Base-by-base conservation (phyloP, 192 early-diverging fungal species). In the Coemansia sp. region DNA sequence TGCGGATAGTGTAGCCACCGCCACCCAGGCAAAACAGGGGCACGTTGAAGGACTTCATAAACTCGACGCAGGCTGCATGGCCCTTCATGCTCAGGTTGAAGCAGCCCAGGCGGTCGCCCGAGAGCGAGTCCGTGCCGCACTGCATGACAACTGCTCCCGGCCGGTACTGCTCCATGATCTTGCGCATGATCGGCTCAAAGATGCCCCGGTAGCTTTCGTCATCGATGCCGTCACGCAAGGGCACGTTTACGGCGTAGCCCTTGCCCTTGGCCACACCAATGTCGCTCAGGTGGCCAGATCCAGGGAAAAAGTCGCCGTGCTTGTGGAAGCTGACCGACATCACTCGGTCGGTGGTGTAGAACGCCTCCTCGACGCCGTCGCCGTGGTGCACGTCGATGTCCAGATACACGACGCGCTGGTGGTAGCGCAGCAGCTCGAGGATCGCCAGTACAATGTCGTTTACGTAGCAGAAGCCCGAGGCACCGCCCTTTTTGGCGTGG, bases 331-430 rank as follows among this genome's bases (percentile, higher is more conserved):
- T 92, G 18, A 92, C 89, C 7, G 97, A 95, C 97, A 99, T 99
- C 19, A 99, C 97, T 18, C 97, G 85, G 64, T 99, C 97, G 6
- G 95, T 96, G 17, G 88, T 87, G 56, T 97, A 99, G 60, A 99
- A 99, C 13, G 97, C 97, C 71, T 97, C 94, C 60, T 97, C 94
- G 28, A 99, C 97, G 29, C 96, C 96, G 60, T 99, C 96, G 23
- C 96, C 96, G 65, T 99, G 96, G 62, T 99, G 96, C n/a, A 96
- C 93, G 61, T 99, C 96, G 55, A 97, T 96, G 70, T 99, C 96
- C 48, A 95, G 87, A 65, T 99, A 99, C 18, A 99, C 66, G 3
- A 99, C 93, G 8, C 94, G 86, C 49, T 91, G 88, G 58, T 92
- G 85, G 65, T 82, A 85, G 46, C 85, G 73, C 60, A 97, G 61